A percentile compares a stretch with the other conserved stretches of the same genome.
Conservation (phyloP, 495 filamentous ascomycete species). For the Talaromyces adpressus region DNA sequence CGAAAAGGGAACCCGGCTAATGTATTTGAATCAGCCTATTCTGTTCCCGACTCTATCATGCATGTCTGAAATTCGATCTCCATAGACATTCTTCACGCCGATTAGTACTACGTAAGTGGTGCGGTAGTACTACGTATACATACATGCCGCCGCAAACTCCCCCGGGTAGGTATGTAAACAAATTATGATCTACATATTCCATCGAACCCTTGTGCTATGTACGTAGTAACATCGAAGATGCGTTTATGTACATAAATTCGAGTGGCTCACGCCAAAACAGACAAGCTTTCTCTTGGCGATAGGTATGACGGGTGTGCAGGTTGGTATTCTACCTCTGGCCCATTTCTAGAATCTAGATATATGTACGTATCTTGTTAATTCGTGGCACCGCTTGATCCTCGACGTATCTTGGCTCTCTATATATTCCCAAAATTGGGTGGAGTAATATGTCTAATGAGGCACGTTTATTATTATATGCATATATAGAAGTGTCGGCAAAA, state of each 20-base stretch:
- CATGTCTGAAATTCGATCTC: not conserved
- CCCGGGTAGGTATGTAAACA: not conserved
- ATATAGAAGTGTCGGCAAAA: not conserved
- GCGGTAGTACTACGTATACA: not conserved
- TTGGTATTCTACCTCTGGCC: not conserved
- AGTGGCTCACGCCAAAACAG: not conserved
- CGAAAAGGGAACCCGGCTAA: not conserved
- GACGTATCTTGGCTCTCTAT: not conserved
- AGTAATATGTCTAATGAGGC: not conserved
- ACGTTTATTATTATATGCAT: not conserved
- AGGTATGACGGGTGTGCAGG: not conserved
- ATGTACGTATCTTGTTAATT: too few relatives aligned
- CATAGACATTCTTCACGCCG: not conserved
- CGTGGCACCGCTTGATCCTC: not conserved
- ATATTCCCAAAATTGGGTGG: not conserved
- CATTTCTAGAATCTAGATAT: not conserved
- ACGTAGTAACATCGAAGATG: not conserved
- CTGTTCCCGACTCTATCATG: not conserved
- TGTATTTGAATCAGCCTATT: not conserved
- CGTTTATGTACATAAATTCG: not conserved
- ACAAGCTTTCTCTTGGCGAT: slow-evolving; percentile 1
- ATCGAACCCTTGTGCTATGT: not conserved
- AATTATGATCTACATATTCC: not conserved
- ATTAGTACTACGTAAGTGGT: not conserved
- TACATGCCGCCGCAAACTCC: not conserved